Conservation (phyloP, 164 flowering plant genomes). For the Vitis cinerea region DNA sequence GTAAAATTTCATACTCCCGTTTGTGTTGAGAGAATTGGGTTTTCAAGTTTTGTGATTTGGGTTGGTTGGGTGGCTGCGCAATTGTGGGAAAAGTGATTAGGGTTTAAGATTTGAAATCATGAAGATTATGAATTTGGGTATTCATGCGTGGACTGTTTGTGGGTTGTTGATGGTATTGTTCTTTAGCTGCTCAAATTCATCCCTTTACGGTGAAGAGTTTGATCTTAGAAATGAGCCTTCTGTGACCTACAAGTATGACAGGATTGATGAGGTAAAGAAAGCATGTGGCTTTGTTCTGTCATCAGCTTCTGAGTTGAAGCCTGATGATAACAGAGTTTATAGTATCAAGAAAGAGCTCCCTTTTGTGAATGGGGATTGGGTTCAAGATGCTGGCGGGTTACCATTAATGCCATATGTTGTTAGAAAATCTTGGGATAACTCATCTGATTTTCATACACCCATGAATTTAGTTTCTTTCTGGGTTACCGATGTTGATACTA, state of each 20-base stretch:
- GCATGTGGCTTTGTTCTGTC: conserved; percentile 48
- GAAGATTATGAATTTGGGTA: conserved; percentile 17
- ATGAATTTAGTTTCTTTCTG: conserved; percentile 59
- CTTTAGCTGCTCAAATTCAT: conserved; percentile 26
- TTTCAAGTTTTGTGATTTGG: conserved; percentile 4
- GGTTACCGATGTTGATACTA: conserved; percentile 48
- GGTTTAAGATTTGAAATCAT: conserved; percentile 12
- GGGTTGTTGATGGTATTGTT: conserved; percentile 27
- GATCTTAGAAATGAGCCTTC: conserved; percentile 19
- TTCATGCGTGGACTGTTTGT: conserved; percentile 22
- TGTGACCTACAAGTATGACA: conserved; percentile 35
- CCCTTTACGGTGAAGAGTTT: background rate
- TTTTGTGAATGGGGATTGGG: conserved; percentile 73
- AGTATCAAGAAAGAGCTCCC: conserved; percentile 41
- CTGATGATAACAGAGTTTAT: conserved; percentile 25
- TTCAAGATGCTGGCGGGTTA: conserved; percentile 37
- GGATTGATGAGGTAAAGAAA: conserved; percentile 57
- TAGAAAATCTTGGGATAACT: conserved; percentile 10
- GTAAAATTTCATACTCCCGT: background rate
- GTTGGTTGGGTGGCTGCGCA: conserved; percentile 1
- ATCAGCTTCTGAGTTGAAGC: conserved; percentile 46
- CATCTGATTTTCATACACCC: conserved; percentile 22
- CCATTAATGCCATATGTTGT: conserved; percentile 68
- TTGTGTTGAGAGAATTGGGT: conserved; percentile 9
- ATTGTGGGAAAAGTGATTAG: background rate